Percentiles rank a stretch among this genome's conserved stretches.
These are phyloP conservation scores for Begonia peltatifolia DNA, from an alignment of 306 rosid species.

Conservation along the genomic window DNA sequence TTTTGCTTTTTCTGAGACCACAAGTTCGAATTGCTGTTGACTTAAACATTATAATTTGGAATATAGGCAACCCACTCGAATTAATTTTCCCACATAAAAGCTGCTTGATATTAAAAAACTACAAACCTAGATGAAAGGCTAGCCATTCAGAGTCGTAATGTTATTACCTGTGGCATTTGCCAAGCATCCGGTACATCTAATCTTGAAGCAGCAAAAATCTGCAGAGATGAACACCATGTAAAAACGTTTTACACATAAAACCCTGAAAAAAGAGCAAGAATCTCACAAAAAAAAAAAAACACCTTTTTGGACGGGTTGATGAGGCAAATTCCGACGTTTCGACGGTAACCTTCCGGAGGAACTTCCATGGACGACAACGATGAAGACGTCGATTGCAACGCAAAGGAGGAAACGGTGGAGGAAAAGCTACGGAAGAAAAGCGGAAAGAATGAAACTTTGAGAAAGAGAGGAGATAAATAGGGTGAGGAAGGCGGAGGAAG, in stretches of 20 bases:
- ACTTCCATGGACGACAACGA: conserved; percentile 52
- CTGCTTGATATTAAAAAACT: conserved; percentile 1
- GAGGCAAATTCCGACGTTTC: conserved; percentile 73
- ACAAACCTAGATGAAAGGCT: background rate
- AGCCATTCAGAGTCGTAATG: background rate
- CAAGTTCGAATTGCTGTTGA: too few species aligned
- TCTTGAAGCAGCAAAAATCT: conserved; percentile 68
- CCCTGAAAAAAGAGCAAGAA: background rate
- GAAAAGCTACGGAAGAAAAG: background rate
- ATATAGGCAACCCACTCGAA: too few species aligned
- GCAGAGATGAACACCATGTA: background rate
- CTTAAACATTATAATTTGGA: too few species aligned
- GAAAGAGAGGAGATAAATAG: background rate
- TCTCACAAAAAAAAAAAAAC: background rate
- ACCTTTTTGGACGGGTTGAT: conserved; percentile 55
- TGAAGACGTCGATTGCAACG: conserved; percentile 14
- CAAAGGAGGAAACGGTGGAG: background rate
- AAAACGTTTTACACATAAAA: background rate
- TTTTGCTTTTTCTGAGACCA: too few species aligned
- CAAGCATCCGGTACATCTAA: conserved; percentile 59
- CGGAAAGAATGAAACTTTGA: conserved; percentile 14
- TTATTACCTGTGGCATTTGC: conserved; percentile 96
- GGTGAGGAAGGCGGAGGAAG: conserved; percentile 8
- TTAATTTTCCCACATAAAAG: too few species aligned
- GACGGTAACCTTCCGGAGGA: conserved; percentile 72